phyloP scores from a whole-genome alignment of 805 yeast species.

The Hemisphaericaspora nanyangensis region DNA sequence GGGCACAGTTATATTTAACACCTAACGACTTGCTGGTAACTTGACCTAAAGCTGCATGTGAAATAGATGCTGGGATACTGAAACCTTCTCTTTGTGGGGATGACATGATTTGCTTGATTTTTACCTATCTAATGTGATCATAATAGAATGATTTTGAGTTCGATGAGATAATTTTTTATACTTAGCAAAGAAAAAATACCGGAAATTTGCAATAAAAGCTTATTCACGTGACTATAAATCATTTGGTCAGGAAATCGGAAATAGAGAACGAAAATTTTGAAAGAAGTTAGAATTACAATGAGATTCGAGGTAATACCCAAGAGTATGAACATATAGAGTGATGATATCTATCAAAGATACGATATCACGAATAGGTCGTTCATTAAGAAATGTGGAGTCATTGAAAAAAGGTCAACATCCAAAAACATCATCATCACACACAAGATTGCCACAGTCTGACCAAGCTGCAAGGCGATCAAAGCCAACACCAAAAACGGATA shows the following conservation, averaged over 20 bases:
- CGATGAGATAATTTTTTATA: constrained; percentile 1
- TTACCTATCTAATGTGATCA: too few species aligned
- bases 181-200: too few species aligned
- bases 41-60: constrained; percentile 80
- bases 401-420: too few species aligned
- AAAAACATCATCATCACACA: too few species aligned
- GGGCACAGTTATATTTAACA: constrained; percentile 92
- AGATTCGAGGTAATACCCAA: too few species aligned
- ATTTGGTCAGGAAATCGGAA: too few species aligned
- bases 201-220: too few species aligned
- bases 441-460: too few species aligned
- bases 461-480: neutral
- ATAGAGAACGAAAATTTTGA: neutral
- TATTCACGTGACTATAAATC: too few species aligned
- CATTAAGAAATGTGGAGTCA: constrained; percentile 23
- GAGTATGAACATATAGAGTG: too few species aligned
- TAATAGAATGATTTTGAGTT: too few species aligned
- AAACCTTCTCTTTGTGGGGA: constrained; percentile 79
- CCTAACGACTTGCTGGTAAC: constrained; percentile 64
- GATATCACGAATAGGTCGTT: constrained; percentile 30
- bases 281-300: too few species aligned
- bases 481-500: neutral
- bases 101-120: constrained; percentile 38
- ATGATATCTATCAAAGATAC: constrained; percentile 34
- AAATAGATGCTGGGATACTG: constrained; percentile 71